These are phyloP conservation scores for Leucaena leucocephala DNA, from an alignment of 306 rosid species.

Conservation along the genomic window DNA sequence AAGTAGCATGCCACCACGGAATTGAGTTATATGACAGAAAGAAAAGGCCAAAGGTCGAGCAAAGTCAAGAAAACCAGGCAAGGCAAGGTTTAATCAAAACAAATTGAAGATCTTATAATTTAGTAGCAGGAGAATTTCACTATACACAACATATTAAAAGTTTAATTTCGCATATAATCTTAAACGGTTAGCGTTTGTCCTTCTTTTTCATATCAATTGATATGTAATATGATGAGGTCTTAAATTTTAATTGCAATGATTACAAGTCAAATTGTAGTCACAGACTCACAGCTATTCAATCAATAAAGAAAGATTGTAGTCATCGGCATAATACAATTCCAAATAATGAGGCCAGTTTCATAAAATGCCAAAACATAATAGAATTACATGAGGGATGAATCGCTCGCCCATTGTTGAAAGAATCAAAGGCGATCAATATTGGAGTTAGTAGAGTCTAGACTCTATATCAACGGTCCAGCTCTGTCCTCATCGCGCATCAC, in stretches of 20 bases:
- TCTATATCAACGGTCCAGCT: neutral
- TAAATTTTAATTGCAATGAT: neutral
- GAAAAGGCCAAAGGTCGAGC: neutral
- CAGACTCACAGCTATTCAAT: neutral
- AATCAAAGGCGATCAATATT: neutral
- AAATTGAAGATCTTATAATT: no score
- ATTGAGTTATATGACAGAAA: neutral
- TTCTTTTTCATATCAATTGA: no score
- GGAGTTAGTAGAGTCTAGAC: neutral
- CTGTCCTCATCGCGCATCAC: neutral
- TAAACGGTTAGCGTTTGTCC: no score
- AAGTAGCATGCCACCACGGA: neutral
- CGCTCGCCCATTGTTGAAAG: neutral
- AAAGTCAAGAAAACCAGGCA: neutral
- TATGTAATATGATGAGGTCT: neutral
- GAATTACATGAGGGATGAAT: neutral
- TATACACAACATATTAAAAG: no score
- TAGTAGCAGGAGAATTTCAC: no score
- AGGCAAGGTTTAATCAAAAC: neutral
- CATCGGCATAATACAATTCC: neutral
- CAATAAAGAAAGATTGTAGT: no score
- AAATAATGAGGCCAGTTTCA: neutral
- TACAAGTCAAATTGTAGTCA: neutral
- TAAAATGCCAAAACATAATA: neutral
- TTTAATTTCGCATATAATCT: no score